A percentile compares a stretch with the other conserved stretches of the same genome.
Evolutionary conservation across 345 rosid species (phyloP).

Genomic region (Sonneratia caseolaris): DNA sequence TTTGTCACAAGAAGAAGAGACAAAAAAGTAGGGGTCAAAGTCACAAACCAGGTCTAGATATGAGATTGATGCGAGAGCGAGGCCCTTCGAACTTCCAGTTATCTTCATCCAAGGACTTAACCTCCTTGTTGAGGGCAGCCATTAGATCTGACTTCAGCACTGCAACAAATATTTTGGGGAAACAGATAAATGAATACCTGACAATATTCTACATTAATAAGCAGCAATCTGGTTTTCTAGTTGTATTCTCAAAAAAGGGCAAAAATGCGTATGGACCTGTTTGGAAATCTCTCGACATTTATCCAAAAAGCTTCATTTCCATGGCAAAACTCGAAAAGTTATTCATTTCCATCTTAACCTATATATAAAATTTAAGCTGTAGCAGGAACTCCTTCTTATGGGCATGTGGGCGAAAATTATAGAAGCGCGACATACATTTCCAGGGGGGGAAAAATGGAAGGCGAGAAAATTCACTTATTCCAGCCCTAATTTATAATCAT

Average conservation of each 20-base stretch:
- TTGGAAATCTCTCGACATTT: not conserved
- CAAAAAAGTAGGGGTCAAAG: conserved; percentile 5
- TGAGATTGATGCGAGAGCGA: conserved; percentile 70
- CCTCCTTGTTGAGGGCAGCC: conserved; percentile 65
- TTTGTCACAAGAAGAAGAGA: not conserved
- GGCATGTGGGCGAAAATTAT: not conserved
- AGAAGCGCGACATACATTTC: not conserved
- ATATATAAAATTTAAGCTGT: not conserved
- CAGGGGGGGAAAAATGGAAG: not conserved
- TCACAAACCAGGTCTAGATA: conserved; percentile 55
- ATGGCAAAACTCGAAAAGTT: not conserved
- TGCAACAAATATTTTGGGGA: conserved; percentile 19
- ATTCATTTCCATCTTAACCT: not conserved
- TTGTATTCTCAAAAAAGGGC: not conserved
- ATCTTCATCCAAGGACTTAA: conserved; percentile 83
- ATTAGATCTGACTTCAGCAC: conserved; percentile 73
- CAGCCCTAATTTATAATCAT: not conserved
- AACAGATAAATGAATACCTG: not conserved
- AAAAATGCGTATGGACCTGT: not conserved
- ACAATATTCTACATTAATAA: not conserved
- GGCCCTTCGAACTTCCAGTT: conserved; percentile 91
- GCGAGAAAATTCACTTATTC: not conserved
- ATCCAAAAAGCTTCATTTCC: not conserved
- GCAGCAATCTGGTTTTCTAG: not conserved
- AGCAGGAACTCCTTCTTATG: not conserved